Conservation (phyloP, 371 early-diverging fungal species). For the Apophysomyces ossiformis region DNA sequence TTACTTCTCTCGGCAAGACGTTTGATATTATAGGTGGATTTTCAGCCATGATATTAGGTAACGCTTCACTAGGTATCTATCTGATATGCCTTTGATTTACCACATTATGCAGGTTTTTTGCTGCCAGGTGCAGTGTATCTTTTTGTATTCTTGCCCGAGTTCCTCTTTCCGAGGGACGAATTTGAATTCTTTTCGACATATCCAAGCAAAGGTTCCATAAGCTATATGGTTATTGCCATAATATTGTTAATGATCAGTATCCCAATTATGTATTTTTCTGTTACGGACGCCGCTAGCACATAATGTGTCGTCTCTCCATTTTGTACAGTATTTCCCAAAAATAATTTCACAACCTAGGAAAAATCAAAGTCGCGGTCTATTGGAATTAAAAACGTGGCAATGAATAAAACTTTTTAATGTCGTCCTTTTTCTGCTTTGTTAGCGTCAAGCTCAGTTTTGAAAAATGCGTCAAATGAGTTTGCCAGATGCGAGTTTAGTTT, state of each 20-base stretch:
- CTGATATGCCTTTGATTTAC: background rate
- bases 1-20: conserved; percentile 52
- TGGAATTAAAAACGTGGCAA: too few species aligned
- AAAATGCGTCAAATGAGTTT: too few species aligned
- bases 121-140: conserved; percentile 49
- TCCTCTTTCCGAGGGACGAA: background rate
- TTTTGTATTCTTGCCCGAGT: conserved; percentile 34
- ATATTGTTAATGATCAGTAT: conserved; percentile 26
- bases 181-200: background rate
- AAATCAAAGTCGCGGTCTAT: too few species aligned
- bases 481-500: too few species aligned
- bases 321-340: too few species aligned
- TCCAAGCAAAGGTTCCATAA: conserved; percentile 24
- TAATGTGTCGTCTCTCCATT: too few species aligned
- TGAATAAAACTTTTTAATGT: too few species aligned
- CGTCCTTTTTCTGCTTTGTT: background rate
- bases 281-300: conserved; percentile 22
- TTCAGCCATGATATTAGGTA: conserved; percentile 52
- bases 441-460: too few species aligned
- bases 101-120: conserved; percentile 30
- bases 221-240: conserved; percentile 20
- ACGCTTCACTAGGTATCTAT: background rate
- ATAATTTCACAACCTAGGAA: background rate
- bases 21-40: conserved; percentile 63
- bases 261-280: conserved; percentile 41